Conservation (phyloP, 371 early-diverging fungal genomes). For the Mycotypha africana region DNA sequence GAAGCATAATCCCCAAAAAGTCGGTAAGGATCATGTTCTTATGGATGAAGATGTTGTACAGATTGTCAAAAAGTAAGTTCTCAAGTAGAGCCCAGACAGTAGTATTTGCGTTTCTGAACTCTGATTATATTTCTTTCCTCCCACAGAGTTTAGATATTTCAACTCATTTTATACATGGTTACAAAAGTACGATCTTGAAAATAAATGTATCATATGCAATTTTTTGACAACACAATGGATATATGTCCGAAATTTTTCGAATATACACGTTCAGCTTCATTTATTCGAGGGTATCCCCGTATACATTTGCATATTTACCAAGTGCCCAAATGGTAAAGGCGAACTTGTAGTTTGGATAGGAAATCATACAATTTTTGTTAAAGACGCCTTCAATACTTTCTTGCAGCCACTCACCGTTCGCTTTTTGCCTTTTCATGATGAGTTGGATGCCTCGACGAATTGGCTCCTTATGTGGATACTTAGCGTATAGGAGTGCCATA, state of each 20-base stretch:
- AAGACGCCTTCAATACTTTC: slow-evolving; percentile 97
- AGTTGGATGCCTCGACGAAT: slow-evolving; percentile 78
- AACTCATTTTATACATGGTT: background rate
- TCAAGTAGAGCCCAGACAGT: no score
- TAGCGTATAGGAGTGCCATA: slow-evolving; percentile 84
- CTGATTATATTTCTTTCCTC: no score
- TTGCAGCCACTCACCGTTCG: slow-evolving; percentile 93
- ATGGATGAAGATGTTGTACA: slow-evolving; percentile 99
- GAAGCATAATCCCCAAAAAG: slow-evolving; percentile 98
- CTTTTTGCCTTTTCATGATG: slow-evolving; percentile 80
- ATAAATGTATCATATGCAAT: no score
- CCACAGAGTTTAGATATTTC: no score
- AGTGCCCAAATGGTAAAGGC: slow-evolving; percentile 94
- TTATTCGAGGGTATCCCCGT: slow-evolving; percentile 40
- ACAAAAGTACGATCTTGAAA: slow-evolving; percentile 5
- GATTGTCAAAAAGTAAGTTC: slow-evolving; percentile 75
- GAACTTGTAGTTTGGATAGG: slow-evolving; percentile 96
- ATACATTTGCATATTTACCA: slow-evolving; percentile 76
- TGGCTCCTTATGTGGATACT: slow-evolving; percentile 71
- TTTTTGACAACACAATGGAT: no score
- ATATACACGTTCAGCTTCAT: background rate
- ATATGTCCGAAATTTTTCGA: background rate
- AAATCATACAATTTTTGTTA: slow-evolving; percentile 88
- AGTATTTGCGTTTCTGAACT: no score
- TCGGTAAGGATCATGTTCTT: slow-evolving; percentile 95